Evolutionary conservation across 2,329 filamentous ascomycete species (phyloP), one percentile per base, ranked within the genome.

Genomic region (Cladophialophora exuberans): DNA sequence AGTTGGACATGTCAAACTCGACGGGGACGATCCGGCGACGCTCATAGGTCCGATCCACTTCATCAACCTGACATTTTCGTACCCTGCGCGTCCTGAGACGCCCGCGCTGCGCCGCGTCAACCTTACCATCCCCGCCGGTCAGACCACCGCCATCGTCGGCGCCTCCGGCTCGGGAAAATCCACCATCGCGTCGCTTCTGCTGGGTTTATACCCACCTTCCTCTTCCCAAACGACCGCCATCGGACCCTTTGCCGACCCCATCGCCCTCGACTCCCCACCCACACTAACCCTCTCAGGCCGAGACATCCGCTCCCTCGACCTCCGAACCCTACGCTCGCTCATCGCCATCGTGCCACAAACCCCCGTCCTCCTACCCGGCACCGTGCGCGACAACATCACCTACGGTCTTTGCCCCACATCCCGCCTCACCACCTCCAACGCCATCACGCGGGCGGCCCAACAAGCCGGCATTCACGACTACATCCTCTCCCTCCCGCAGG

Each of bases 121-220:
- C n/a, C 74, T 96, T 6, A 74, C 72, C 0, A 82, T 97, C 47
- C 67, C 76, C 1, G 70, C 80, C 0, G 84, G 86, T 18, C 83
- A 81, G 3, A 88, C 83, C 62, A 86, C 86, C 0, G 90, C 89
- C 2, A 83, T 97, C 17, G 90, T 95, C 2, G 92, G 93, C 1
- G 75, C 82, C 1, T 96, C 91, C 0, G 93, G 94, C 0, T 89
- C 87, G n/a, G 93, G 94, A 1, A 97, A 99, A 73, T 92, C 88
- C 11, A 97, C 93, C 0, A 79, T 97, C 30, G 80, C 87, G 0
- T 83, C 87, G 0, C 74, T 97, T 0, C 76, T 97, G 0, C 73
- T 95, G 3, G 83, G 87, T 1, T 77, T 97, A 0, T 90, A 94
- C 65, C 70, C 76, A 49, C 62, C 70, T 1, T 64, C 66, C 67